Evolutionary conservation across 2,329 filamentous ascomycete genomes (phyloP), one percentile per base, ranked within the genome.

Genomic region (Fusarium sp.): DNA sequence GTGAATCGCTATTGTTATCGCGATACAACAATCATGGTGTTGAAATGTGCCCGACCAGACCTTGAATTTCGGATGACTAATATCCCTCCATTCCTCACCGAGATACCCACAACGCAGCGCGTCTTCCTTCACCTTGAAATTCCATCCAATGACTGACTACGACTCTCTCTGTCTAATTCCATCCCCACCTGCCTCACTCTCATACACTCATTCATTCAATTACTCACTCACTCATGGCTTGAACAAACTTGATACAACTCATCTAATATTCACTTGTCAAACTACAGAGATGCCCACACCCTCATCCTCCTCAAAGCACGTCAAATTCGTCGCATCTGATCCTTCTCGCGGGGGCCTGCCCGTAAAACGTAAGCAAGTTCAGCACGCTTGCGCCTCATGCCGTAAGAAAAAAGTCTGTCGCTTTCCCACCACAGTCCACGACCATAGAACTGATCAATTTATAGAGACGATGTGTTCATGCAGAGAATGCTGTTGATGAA

Each of bases 291-390:
- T 73, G 72, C 59, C 70, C 38, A 42, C 59, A 16, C 62, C 57
- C 13, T 69, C 69, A 40, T 31, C 62, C 16, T 62, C 62, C 10
- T 69, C 69, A 36, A 74, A 73, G 50, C 72, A 77, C 57, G 85
- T 88, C 76, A 87, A 84, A 72, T 89, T 89, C 74, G 83, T 89
- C 59, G 85, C 82, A 54, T 84, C 85, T 13, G 85, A 88, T 75
- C 80, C 80, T 8, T 80, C 80, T 26, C 75, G 79, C 16, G 79
- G 79, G 46, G 86, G 86, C 18, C 76, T 88, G 60, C 86, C 86
- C 6, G 79, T 86, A 56, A 89, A 89, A 78, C 80, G 87, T 51
- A 86, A 86, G 67, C 87, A 89, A 72, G 85, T 88, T 23, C 82
- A 83, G 59, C 86, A 88, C 31, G 87, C 87, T 6, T 89, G 87